Percentiles rank a stretch among this genome's conserved stretches.
Conservation (phyloP, 768 basidiomycete species). For the Russula virescens region DNA sequence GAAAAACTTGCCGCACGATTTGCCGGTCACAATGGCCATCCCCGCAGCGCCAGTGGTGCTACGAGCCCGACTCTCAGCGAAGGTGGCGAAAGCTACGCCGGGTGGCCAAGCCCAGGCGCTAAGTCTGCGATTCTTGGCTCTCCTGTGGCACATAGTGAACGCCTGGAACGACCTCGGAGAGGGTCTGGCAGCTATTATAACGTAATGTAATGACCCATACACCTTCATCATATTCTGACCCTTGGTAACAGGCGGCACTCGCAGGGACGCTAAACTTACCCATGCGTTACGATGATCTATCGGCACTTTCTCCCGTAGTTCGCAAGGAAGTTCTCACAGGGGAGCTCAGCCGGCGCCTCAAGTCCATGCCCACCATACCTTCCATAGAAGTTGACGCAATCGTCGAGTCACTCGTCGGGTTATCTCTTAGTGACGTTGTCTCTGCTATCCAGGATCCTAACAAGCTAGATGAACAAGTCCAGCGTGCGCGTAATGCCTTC, state of each 20-base stretch:
- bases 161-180: conserved; percentile 60
- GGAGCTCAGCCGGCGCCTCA: conserved; percentile 72
- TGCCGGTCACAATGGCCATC: conserved; percentile 68
- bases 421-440: conserved; percentile 73
- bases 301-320: conserved; percentile 78
- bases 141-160: conserved; percentile 49
- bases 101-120: conserved; percentile 69
- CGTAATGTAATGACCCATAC: conserved; percentile 37
- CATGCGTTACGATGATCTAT: conserved; percentile 83
- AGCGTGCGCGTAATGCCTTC: conserved; percentile 31
- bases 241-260: conserved; percentile 60
- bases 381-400: conserved; percentile 53
- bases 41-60: conserved; percentile 73
- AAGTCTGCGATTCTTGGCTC: conserved; percentile 48
- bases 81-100: conserved; percentile 66
- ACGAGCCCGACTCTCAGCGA: conserved; percentile 83
- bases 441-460: conserved; percentile 65
- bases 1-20: conserved; percentile 85
- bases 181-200: conserved; percentile 86
- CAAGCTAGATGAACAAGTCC: conserved; percentile 61
- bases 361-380: conserved; percentile 47
- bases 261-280: conserved; percentile 74
- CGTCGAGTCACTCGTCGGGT: conserved; percentile 63
- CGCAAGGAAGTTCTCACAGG: conserved; percentile 82
- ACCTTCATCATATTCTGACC: conserved; percentile 5